Percentiles rank a stretch among this genome's conserved stretches.
These are phyloP conservation scores for Suhomyces canberraensis DNA, from an alignment of 805 yeast species.

Conservation along the genomic window DNA sequence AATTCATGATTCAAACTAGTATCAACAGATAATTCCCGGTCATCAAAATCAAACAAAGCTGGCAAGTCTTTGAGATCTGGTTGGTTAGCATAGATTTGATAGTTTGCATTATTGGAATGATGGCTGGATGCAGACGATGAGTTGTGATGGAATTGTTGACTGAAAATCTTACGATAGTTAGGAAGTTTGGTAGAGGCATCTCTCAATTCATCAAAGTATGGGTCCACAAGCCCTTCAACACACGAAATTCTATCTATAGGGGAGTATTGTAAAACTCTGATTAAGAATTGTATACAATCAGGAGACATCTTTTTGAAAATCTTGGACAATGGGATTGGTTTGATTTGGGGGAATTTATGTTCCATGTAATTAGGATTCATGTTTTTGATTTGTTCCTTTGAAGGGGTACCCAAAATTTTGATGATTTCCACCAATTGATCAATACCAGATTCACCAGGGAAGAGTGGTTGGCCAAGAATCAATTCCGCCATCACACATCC, in stretches of 20 bases:
- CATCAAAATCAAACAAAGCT: slow-evolving; percentile 49
- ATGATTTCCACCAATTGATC: slow-evolving; percentile 97
- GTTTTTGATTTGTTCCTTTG: slow-evolving; percentile 83
- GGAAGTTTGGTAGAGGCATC: slow-evolving; percentile 36
- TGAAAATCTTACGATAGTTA: slow-evolving; percentile 40
- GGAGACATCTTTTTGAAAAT: slow-evolving; percentile 58
- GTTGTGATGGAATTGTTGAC: slow-evolving; percentile 29
- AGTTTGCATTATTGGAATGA: slow-evolving; percentile 40
- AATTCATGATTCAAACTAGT: slow-evolving; percentile 38
- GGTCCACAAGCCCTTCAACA: slow-evolving; percentile 47
- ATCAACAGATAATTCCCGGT: slow-evolving; percentile 47
- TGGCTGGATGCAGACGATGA: slow-evolving; percentile 10
- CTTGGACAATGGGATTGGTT: slow-evolving; percentile 68
- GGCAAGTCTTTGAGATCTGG: slow-evolving; percentile 46
- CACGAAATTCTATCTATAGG: slow-evolving; percentile 66
- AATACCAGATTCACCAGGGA: slow-evolving; percentile 97
- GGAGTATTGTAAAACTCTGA: slow-evolving; percentile 60
- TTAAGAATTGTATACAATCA: slow-evolving; percentile 55
- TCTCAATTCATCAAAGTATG: slow-evolving; percentile 55
- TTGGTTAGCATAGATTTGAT: slow-evolving; percentile 37
- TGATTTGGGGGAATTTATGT: slow-evolving; percentile 88
- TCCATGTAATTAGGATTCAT: slow-evolving; percentile 98
- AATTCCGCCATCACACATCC: slow-evolving; percentile 98
- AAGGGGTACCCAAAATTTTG: slow-evolving; percentile 93
- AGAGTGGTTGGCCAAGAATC: slow-evolving; percentile 90